Percentiles rank a stretch among this genome's conserved stretches.
Evolutionary conservation across 371 early-diverging fungal genomes (phyloP).

Genomic region (Actinomucor elegans): DNA sequence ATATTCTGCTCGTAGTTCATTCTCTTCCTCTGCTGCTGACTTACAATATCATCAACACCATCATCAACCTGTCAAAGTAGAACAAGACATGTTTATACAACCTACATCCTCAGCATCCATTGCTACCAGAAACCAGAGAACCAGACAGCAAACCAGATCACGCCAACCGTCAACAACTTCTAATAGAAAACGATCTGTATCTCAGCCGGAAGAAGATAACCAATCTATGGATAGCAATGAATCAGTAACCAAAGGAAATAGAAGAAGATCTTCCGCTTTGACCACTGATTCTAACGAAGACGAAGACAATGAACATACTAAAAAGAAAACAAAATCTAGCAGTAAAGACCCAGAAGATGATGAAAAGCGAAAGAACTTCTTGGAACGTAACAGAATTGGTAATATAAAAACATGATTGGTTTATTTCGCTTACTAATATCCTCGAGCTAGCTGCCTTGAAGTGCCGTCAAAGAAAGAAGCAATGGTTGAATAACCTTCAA

Average conservation of each 20-base stretch:
- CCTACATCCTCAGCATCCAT: background rate
- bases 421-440: background rate
- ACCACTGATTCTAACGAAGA: constrained; percentile 6
- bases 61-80: constrained; percentile 3
- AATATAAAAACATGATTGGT: constrained; percentile 5
- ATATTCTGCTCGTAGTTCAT: constrained; percentile 3
- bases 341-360: constrained; percentile 40
- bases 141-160: background rate
- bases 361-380: constrained; percentile 75
- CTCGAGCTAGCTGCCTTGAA: constrained; percentile 79
- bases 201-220: constrained; percentile 10
- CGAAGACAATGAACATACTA: constrained; percentile 2
- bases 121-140: background rate
- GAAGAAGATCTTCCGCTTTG: constrained; percentile 11
- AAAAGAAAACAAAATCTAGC: constrained; percentile 18
- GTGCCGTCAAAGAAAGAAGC: constrained; percentile 89
- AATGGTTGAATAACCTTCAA: constrained; percentile 79
- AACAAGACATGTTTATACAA: constrained; percentile 1
- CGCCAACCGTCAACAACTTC: background rate
- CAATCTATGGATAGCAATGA: constrained; percentile 19
- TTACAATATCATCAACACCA: constrained; percentile 10
- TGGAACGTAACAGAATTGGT: constrained; percentile 85
- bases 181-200: constrained; percentile 14
- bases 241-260: constrained; percentile 15
- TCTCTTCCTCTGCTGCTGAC: constrained; percentile 4